Evolutionary conservation across 768 basidiomycete genomes (phyloP).

Genomic region (Mycena capillaripes): DNA sequence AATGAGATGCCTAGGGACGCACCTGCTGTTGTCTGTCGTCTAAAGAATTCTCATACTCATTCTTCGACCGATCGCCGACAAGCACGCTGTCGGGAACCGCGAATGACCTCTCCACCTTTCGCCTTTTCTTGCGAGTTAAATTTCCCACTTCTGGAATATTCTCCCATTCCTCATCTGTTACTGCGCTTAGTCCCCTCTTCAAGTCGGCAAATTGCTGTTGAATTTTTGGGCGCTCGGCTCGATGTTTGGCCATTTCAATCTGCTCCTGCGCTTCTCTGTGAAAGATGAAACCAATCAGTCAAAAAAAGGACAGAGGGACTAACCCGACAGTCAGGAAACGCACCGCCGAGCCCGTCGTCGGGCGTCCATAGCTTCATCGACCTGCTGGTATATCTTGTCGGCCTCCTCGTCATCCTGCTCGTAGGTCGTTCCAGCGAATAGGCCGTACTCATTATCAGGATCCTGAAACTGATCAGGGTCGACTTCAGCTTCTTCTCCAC

Average conservation of each 20-base stretch:
- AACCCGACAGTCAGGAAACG: conserved; percentile 54
- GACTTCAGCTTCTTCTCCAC: conserved; percentile 90
- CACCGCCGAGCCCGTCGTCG: conserved; percentile 85
- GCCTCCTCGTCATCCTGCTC: conserved; percentile 99
- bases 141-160: conserved; percentile 96
- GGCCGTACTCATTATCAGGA: conserved; percentile 96
- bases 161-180: conserved; percentile 96
- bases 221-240: conserved; percentile 93
- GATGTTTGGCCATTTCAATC: conserved; percentile 79
- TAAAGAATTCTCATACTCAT: conserved; percentile 82
- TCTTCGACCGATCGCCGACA: conserved; percentile 84
- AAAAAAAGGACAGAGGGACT: conserved; percentile 49
- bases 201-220: conserved; percentile 97
- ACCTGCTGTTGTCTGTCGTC: conserved; percentile 86
- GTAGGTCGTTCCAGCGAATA: conserved; percentile 96
- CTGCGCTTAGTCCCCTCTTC: conserved; percentile 88
- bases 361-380: conserved; percentile 92
- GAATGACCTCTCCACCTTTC: conserved; percentile 87
- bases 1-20: conserved; percentile 36
- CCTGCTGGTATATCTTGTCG: conserved; percentile 93
- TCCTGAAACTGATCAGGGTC: conserved; percentile 96
- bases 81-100: conserved; percentile 95
- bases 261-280: conserved; percentile 55
- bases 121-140: conserved; percentile 90
- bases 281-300: conserved; percentile 40